phyloP scores from a whole-genome alignment of 2,329 filamentous ascomycete genomes.

The Penicillium sp. region DNA sequence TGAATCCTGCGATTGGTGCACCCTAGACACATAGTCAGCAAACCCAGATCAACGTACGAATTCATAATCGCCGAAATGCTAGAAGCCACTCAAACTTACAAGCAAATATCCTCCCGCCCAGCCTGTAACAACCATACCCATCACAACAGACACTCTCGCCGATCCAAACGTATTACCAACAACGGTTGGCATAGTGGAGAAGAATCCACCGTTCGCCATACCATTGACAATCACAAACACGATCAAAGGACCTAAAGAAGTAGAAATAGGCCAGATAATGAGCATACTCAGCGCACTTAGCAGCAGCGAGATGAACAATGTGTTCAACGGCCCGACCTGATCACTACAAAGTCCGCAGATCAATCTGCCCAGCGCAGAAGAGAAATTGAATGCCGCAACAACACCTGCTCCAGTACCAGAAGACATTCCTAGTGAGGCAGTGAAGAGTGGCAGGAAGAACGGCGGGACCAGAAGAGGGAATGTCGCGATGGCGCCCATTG shows the following conservation, averaged over 20 bases:
- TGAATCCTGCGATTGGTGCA: slow-evolving; percentile 62
- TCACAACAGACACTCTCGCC: slow-evolving; percentile 56
- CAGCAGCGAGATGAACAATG: slow-evolving; percentile 53
- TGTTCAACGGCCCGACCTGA: slow-evolving; percentile 57
- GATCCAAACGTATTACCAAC: slow-evolving; percentile 62
- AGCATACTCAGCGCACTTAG: slow-evolving; percentile 62
- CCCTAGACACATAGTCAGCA: slow-evolving; percentile 38
- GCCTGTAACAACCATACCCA: slow-evolving; percentile 64
- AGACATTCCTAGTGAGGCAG: slow-evolving; percentile 56
- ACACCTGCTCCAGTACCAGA: slow-evolving; percentile 58
- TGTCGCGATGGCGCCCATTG: slow-evolving; percentile 57
- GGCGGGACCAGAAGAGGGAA: slow-evolving; percentile 64
- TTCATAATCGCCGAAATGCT: neutral
- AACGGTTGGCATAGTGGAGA: slow-evolving; percentile 65
- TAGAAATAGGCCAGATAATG: slow-evolving; percentile 62
- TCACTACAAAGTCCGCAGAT: slow-evolving; percentile 58
- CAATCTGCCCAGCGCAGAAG: slow-evolving; percentile 61
- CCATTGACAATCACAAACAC: slow-evolving; percentile 64
- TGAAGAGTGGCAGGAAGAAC: slow-evolving; percentile 63
- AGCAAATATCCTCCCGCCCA: slow-evolving; percentile 65
- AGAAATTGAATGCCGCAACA: slow-evolving; percentile 63
- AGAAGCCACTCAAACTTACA: slow-evolving; percentile 39
- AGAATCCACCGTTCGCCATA: slow-evolving; percentile 63
- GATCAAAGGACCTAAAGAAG: slow-evolving; percentile 55
- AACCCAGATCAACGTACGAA: neutral